Base-by-base conservation (phyloP, 352 stramenopile genomes). In the Globisporangium okanoganense region DNA sequence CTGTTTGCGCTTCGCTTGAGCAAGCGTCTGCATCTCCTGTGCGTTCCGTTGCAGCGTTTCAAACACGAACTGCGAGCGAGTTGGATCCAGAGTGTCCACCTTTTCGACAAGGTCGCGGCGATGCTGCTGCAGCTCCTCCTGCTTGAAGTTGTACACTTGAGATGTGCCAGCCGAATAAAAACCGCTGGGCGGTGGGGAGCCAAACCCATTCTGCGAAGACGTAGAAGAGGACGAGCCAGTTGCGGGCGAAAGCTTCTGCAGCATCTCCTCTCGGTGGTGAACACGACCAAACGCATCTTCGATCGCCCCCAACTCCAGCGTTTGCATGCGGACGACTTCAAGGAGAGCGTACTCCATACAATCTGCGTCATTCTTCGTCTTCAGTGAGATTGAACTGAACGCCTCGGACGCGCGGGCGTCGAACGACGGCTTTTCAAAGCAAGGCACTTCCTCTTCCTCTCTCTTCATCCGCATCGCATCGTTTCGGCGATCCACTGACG, bases 311-410 rank as follows among this genome's bases (percentile, higher is more conserved):
- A 94, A 56, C 27, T 92, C 76, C 22, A 92, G 67, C 48, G 78
- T 90, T 66, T 92, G 82, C 85, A 92, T 94, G 53, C 85, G 81
- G 9, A 89, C 79, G 48, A 88, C 70, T 58, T 94, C 85, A 20
- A 91, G 62, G 36, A 92, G 58, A 14, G 85, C 85, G 51, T 92
- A 92, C 62, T 94, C 85, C 73, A 88, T 90, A 51, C 82, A 89
- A 58, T 92, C 80, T 9, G 82, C 82, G 38, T 90, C 75, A 48
- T 88, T 87, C 55, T 83, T 87, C 0, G 81, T 87, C 43, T 75
- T 70, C 2, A 89, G 55, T 38, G 82, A 90, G n/a, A 92, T 71
- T 24, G 82, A 66, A 47, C 78, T 90, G 60, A 92, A 88, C 8
- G 79, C 78, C 47, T 92, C 82, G 5, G 80, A 88, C 43, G 82